phyloP scores from a whole-genome alignment of 192 early-diverging fungal genomes.

The Phycomyces nitens region DNA sequence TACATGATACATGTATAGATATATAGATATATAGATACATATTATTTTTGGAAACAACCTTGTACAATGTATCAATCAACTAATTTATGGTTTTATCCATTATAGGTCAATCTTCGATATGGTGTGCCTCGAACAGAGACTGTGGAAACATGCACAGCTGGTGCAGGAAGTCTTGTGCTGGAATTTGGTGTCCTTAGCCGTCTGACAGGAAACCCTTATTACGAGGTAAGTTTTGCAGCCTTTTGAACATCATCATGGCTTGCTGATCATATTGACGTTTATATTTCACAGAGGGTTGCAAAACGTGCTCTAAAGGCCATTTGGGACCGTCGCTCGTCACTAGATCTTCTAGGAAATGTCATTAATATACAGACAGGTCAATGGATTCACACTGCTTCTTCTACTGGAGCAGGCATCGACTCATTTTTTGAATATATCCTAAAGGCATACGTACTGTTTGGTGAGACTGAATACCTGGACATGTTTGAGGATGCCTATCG shows the following conservation, averaged over 20 bases:
- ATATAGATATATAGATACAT: not conserved
- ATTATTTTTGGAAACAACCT: no score
- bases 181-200: constrained; percentile 92
- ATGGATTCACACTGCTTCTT: constrained; percentile 70
- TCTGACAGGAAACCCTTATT: constrained; percentile 71
- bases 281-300: constrained; percentile 45
- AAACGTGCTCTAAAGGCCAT: constrained; percentile 66
- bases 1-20: no score
- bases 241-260: no score
- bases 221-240: constrained; percentile 58
- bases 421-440: constrained; percentile 91
- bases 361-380: constrained; percentile 66
- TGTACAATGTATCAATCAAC: no score
- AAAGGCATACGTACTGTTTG: constrained; percentile 88
- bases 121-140: constrained; percentile 71
- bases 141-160: constrained; percentile 75
- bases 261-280: not conserved
- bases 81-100: no score
- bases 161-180: constrained; percentile 86
- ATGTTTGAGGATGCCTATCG: constrained; percentile 76
- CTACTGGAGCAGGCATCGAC: constrained; percentile 89
- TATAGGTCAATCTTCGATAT: constrained; percentile 66
- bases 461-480: constrained; percentile 68
- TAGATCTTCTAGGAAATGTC: constrained; percentile 81
- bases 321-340: constrained; percentile 72